Base-by-base conservation (phyloP, 2,329 filamentous ascomycete species). In the Trichophyton equinum region DNA sequence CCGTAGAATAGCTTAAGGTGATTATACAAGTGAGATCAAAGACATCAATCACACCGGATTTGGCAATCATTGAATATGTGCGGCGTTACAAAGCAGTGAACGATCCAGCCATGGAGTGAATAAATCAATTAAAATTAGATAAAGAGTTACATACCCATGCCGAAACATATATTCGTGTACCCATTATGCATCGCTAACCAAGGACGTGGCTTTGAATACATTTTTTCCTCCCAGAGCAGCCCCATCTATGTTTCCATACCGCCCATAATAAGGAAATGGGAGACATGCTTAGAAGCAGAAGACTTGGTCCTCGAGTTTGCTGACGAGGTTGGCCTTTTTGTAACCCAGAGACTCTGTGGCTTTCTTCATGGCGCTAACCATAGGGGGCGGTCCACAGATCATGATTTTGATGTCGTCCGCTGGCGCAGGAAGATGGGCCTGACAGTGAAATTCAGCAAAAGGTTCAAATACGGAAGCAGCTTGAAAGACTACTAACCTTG, bases 311-410 rank as follows among this genome's bases (percentile, higher is more conserved):
- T 92, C 88, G 60, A 97, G 85, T 84, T 97, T 97, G 85, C 91
- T 96, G 69, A 97, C 91, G 51, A 92, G 90, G 64, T 86, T 85
- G 47, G 94, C 89, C 82, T 97, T 97, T 72, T 89, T 83, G 80
- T 87, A 99, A 62, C 94, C 94, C 20, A 97, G 82, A 65, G 84
- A 82, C 77, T 95, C 90, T 58, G 91, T 87, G 5, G 90, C 84
- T 83, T 97, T 97, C 88, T 99, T 99, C 80, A 97, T 87, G 58
- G 91, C 92, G 70, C 87, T 88, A 65, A 97, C 83, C 94, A 99
- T 99, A 58, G 94, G 94, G 61, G 94, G 94, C 62, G 94, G 94
- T 60, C 94, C 94, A 73, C 94, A 99, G 67, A 97, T 82, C 63
- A 97, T 82, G 68, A 99, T 83, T 84, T 97, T 97, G 78, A 95